phyloP scores from a whole-genome alignment of 306 rosid species.

The Lablab purpureus region DNA sequence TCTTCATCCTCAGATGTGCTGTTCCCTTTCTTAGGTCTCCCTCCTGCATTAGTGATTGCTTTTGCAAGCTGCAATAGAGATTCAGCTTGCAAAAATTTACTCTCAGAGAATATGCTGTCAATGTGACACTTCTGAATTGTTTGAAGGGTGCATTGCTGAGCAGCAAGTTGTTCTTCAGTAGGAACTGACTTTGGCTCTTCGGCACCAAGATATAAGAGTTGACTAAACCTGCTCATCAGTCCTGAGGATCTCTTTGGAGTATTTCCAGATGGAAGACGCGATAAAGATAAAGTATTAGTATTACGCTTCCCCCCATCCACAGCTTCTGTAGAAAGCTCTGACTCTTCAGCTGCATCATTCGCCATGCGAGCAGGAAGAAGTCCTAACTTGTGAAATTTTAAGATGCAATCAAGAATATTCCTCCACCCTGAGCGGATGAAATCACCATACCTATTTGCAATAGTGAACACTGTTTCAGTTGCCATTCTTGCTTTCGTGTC shows the following conservation, averaged over 20 bases:
- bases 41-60: slow-evolving; percentile 86
- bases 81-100: slow-evolving; percentile 93
- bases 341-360: slow-evolving; percentile 85
- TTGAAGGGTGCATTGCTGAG: slow-evolving; percentile 82
- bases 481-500: slow-evolving; percentile 94
- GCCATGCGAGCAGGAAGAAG: slow-evolving; percentile 92
- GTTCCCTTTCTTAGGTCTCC: slow-evolving; percentile 76
- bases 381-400: slow-evolving; percentile 88
- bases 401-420: slow-evolving; percentile 87
- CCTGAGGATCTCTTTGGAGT: slow-evolving; percentile 90
- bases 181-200: slow-evolving; percentile 92
- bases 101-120: slow-evolving; percentile 87
- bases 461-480: slow-evolving; percentile 88
- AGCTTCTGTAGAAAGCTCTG: slow-evolving; percentile 73
- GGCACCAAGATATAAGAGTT: slow-evolving; percentile 85
- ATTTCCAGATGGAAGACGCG: slow-evolving; percentile 65
- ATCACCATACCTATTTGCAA: slow-evolving; percentile 94
- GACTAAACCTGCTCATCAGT: slow-evolving; percentile 95
- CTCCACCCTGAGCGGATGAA: slow-evolving; percentile 92
- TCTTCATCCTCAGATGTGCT: slow-evolving; percentile 83
- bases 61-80: slow-evolving; percentile 85
- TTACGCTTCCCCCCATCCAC: slow-evolving; percentile 70
- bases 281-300: slow-evolving; percentile 69
- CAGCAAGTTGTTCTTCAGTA: slow-evolving; percentile 87
- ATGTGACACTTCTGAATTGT: slow-evolving; percentile 90